Percentiles rank a stretch among this genome's conserved stretches.
phyloP scores from a whole-genome alignment of 352 stramenopile species.

The Pythium guiyangense region DNA sequence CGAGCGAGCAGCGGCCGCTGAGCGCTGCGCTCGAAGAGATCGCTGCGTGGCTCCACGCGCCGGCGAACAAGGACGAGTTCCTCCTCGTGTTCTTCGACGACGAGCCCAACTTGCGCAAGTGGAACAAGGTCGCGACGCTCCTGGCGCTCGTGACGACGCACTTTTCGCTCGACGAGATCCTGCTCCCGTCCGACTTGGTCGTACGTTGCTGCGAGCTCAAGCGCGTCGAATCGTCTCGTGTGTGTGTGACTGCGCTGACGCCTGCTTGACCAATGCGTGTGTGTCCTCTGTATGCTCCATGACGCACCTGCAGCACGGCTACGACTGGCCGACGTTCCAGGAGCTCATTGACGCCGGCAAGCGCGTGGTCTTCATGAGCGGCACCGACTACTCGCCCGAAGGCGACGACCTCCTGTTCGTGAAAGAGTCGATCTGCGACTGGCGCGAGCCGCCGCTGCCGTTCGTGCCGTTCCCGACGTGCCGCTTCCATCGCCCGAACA shows the following conservation, averaged over 20 bases:
- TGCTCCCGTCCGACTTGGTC: constrained; percentile 56
- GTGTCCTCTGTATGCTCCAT: too few relatives aligned
- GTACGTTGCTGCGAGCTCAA: constrained; percentile 16
- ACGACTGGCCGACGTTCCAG: constrained; percentile 63
- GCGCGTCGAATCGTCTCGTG: not conserved
- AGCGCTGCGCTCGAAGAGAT: constrained; percentile 44
- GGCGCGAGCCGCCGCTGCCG: constrained; percentile 63
- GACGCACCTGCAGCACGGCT: constrained; percentile 42
- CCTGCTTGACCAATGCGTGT: too few relatives aligned
- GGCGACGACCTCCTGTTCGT: constrained; percentile 75
- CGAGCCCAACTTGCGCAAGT: constrained; percentile 62
- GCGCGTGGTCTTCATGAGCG: constrained; percentile 77
- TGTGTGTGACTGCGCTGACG: not conserved
- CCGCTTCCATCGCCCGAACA: constrained; percentile 34
- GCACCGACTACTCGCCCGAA: constrained; percentile 54
- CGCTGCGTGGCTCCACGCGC: constrained; percentile 46
- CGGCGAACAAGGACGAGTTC: constrained; percentile 59
- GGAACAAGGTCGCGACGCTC: constrained; percentile 73
- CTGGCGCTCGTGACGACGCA: constrained; percentile 58
- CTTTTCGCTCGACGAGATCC: too few relatives aligned
- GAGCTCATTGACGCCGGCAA: too few relatives aligned
- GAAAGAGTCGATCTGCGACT: constrained; percentile 72
- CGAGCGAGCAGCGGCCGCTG: constrained; percentile 46
- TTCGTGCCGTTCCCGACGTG: constrained; percentile 62
- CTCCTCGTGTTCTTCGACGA: constrained; percentile 86